These are phyloP conservation scores for Blastomyces parvus DNA, from an alignment of 2,329 filamentous ascomycete genomes.

Conservation along the genomic window DNA sequence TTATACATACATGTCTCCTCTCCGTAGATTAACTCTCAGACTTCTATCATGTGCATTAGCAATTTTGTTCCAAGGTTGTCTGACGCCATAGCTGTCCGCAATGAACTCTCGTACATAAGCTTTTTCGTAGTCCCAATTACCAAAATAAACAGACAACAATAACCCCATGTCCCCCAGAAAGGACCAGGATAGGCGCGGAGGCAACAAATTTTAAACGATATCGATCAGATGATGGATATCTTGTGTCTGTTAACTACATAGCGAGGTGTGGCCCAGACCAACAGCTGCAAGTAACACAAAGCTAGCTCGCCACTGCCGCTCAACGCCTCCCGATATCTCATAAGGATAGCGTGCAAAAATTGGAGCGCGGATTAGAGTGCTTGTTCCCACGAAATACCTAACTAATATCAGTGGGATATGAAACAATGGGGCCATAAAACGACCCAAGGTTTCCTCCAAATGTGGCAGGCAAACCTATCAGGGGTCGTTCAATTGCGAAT, in stretches of 20 bases:
- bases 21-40: not conserved
- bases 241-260: not conserved
- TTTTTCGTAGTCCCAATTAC: not conserved
- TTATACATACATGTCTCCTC: not conserved
- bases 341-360: not conserved
- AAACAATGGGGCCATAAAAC: too few species aligned
- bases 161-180: not conserved
- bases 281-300: not conserved
- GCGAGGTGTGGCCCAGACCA: not conserved
- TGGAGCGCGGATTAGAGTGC: not conserved
- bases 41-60: not conserved
- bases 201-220: not conserved
- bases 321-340: not conserved
- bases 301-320: not conserved
- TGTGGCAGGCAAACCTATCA: too few species aligned
- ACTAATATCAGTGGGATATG: not conserved
- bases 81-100: not conserved
- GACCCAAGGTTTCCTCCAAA: too few species aligned
- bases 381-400: not conserved
- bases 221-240: not conserved
- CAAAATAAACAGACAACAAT: not conserved
- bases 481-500: too few species aligned
- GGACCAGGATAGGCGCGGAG: not conserved
- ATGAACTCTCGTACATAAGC: not conserved
- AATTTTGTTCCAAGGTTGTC: not conserved